Conservation (phyloP, 2,329 filamentous ascomycete genomes). For the Diaporthe caulivora region DNA sequence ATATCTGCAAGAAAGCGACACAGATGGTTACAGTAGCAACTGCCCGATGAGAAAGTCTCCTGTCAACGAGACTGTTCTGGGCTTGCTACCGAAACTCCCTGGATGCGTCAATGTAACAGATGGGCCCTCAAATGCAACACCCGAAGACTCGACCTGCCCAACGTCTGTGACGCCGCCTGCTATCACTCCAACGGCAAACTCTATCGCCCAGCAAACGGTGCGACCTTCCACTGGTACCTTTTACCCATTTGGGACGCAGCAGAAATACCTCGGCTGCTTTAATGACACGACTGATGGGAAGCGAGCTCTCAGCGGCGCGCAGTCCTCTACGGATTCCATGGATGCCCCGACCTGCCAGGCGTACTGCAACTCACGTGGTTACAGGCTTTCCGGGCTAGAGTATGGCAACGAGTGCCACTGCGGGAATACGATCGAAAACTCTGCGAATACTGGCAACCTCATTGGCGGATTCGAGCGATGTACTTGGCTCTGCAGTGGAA, state of each 20-base stretch:
- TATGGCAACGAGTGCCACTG: conserved; percentile 4
- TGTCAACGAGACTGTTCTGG: conserved; percentile 10
- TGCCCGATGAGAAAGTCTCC: conserved; percentile 55
- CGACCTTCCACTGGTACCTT: conserved; percentile 47
- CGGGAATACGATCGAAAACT: not conserved
- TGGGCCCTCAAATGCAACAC: conserved; percentile 9
- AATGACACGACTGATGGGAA: conserved; percentile 37
- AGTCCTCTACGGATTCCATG: not conserved
- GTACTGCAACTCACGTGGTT: conserved; percentile 5
- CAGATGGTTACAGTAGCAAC: conserved; percentile 51
- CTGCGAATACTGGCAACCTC: not conserved
- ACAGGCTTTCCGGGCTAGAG: conserved; percentile 6
- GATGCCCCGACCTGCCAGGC: not conserved
- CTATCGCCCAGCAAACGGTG: not conserved
- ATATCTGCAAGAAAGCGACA: conserved; percentile 48
- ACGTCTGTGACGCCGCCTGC: conserved; percentile 4
- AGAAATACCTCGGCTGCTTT: conserved; percentile 47
- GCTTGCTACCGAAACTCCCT: not conserved
- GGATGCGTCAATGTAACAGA: not conserved
- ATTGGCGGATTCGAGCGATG: conserved; percentile 7
- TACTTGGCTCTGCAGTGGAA: conserved; percentile 23
- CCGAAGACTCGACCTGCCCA: not conserved
- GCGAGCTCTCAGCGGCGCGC: conserved; percentile 32
- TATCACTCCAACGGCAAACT: conserved; percentile 5
- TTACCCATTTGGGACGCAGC: conserved; percentile 57